These are phyloP conservation scores for Tolypocladium capitatum DNA, from an alignment of 2,329 filamentous ascomycete species.

Conservation along the genomic window DNA sequence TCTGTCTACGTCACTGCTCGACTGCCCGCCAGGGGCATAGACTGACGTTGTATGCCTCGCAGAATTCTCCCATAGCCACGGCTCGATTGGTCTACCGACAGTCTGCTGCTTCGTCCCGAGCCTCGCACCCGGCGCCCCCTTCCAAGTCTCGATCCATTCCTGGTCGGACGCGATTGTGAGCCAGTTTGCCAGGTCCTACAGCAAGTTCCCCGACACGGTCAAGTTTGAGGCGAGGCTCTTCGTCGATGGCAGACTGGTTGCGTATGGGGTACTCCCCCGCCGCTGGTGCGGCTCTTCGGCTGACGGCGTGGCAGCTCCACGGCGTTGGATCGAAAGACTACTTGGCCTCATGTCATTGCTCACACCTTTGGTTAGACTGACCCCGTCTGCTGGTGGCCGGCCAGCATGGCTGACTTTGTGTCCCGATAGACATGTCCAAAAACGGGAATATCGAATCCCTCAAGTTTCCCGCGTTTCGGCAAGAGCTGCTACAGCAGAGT, in stretches of 20 bases:
- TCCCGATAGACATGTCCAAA: constrained; percentile 33
- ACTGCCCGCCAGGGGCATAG: neutral
- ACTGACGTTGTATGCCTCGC: neutral
- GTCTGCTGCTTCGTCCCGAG: constrained; percentile 62
- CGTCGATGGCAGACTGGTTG: constrained; percentile 51
- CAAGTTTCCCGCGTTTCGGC: constrained; percentile 59
- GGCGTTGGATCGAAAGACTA: constrained; percentile 35
- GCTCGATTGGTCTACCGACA: constrained; percentile 42
- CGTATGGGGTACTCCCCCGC: constrained; percentile 26
- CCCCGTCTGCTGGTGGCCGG: neutral
- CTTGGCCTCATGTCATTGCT: constrained; percentile 37
- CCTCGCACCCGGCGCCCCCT: constrained; percentile 41
- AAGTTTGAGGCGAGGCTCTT: constrained; percentile 55
- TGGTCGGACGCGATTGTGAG: constrained; percentile 53
- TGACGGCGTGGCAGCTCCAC: constrained; percentile 31
- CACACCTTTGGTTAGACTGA: constrained; percentile 25
- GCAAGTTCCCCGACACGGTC: constrained; percentile 40
- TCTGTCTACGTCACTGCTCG: constrained; percentile 7
- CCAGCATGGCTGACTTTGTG: neutral
- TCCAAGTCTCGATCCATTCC: constrained; percentile 62
- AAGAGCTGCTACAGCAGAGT: constrained; percentile 52
- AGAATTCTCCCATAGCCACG: constrained; percentile 41
- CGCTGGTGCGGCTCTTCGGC: neutral
- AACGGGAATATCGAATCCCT: constrained; percentile 48
- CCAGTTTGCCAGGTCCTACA: constrained; percentile 40